Conservation (phyloP, 148 eudicot genomes). For the Chenopodium quinoa region DNA sequence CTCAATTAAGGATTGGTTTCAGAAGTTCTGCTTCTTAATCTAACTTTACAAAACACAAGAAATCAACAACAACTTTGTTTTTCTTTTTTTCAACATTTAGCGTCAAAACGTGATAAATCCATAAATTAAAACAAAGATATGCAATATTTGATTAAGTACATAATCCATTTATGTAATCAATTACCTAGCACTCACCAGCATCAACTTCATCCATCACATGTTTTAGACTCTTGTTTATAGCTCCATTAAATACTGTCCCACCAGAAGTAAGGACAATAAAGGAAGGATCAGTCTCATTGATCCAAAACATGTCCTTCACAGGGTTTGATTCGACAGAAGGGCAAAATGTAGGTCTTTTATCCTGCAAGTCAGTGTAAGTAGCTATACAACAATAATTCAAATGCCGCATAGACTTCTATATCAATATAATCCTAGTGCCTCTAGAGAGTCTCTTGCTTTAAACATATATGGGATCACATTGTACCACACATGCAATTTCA, state of each 20-base stretch:
- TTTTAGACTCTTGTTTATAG: slow-evolving; percentile 43
- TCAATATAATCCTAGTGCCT: not conserved
- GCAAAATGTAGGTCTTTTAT: slow-evolving; percentile 48
- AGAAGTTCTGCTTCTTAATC: not conserved
- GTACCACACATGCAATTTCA: not conserved
- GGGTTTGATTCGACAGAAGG: slow-evolving; percentile 50
- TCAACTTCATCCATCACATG: slow-evolving; percentile 66
- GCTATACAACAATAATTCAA: not conserved
- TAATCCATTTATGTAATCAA: not conserved
- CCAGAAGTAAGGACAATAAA: slow-evolving; percentile 56
- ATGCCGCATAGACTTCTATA: not conserved
- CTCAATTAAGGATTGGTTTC: not conserved
- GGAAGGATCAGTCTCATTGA: slow-evolving; percentile 38
- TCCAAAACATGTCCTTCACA: slow-evolving; percentile 81
- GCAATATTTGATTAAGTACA: not conserved
- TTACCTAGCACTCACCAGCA: slow-evolving; percentile 52
- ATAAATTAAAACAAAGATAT: not conserved
- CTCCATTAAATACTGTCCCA: slow-evolving; percentile 61
- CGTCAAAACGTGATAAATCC: not conserved
- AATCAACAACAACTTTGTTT: too few relatives aligned
- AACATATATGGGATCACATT: not conserved
- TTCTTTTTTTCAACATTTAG: too few relatives aligned
- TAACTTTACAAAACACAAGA: not conserved
- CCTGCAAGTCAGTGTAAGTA: slow-evolving; percentile 41
- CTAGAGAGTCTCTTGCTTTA: not conserved